phyloP scores from a whole-genome alignment of 2,329 filamentous ascomycete species.

The Coniochaeta ligniaria region DNA sequence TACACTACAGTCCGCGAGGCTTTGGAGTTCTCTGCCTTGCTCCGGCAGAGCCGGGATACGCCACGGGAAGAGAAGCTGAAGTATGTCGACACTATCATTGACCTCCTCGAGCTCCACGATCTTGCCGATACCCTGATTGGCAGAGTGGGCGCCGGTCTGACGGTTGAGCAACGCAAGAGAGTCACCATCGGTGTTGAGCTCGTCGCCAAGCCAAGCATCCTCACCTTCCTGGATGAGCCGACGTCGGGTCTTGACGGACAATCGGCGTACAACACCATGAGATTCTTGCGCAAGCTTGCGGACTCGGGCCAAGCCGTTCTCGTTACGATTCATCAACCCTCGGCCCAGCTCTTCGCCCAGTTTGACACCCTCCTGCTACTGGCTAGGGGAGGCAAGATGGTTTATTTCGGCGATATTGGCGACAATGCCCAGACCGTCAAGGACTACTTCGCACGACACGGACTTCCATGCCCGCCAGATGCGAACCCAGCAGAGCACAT shows the following conservation, averaged over 20 bases:
- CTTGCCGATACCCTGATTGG: conserved; percentile 64
- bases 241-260: conserved; percentile 69
- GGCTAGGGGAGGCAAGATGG: conserved; percentile 31
- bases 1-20: conserved; percentile 64
- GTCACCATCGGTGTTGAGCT: conserved; percentile 71
- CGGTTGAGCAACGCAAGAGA: conserved; percentile 41
- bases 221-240: conserved; percentile 71
- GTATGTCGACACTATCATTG: conserved; percentile 65
- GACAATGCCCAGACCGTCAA: conserved; percentile 28
- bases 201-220: conserved; percentile 62
- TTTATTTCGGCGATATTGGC: conserved; percentile 17
- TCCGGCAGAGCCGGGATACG: conserved; percentile 54
- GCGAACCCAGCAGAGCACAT: conserved; percentile 63
- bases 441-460: conserved; percentile 54
- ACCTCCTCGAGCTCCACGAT: conserved; percentile 58
- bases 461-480: conserved; percentile 35
- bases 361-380: conserved; percentile 50
- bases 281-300: conserved; percentile 59
- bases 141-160: conserved; percentile 57
- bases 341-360: conserved; percentile 31
- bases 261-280: conserved; percentile 66
- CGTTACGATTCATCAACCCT: conserved; percentile 39
- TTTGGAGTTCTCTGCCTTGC: conserved; percentile 57
- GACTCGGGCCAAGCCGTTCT: conserved; percentile 34
- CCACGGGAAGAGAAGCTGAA: conserved; percentile 55